Evolutionary conservation across 768 basidiomycete genomes (phyloP), one percentile per base, ranked within the genome.

Genomic region (Boletus edulis): DNA sequence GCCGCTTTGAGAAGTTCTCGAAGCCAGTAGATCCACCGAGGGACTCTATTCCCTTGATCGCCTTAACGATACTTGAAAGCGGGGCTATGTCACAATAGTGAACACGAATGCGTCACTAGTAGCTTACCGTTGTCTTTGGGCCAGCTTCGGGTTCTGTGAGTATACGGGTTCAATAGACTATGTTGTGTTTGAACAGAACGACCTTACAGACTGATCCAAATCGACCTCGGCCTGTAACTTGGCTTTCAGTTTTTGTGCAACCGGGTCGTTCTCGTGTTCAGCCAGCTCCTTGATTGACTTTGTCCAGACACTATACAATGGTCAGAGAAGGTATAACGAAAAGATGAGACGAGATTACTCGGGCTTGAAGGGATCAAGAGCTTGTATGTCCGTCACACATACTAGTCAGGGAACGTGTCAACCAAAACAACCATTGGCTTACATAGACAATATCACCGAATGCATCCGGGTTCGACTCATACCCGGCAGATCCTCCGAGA

Each of bases 1-100:
- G 8, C 29, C 29, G 29, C 51, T 12, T 8, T 3, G 32, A 18
- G n/a, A 34, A 54, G 11, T n/a, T n/a, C 5, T 54, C 51, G 18
- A 54, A 54, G 13, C 53, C 53, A 14, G 18, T 18, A 34, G 53
- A 29, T 37, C 41, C 40, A 20, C 52, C 53, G 10, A 55, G 51
- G 8, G 51, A 54, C 22, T 54, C 52, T 41, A 54, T 35, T 6
- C 39, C 52, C 31, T 41, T 34, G 39, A 54, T 54, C 22, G 18
- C 15, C 10, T 34, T 1, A 5, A 7, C 8, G 32, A 54, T 9
- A 17, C 52, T 54, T 54, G 29, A 14, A 35, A 37, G n/a, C 13
- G 12, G 29, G 4, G 14, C n/a, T 11, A 5, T 11, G 18, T 54
- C n/a, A 24, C 11, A 31, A 41, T 10, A 13, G 39, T 20, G 52